Evolutionary conservation across 202 grass and related monocot genomes (phyloP), one percentile per base, ranked within the genome.

Genomic region (Setaria viridis): DNA sequence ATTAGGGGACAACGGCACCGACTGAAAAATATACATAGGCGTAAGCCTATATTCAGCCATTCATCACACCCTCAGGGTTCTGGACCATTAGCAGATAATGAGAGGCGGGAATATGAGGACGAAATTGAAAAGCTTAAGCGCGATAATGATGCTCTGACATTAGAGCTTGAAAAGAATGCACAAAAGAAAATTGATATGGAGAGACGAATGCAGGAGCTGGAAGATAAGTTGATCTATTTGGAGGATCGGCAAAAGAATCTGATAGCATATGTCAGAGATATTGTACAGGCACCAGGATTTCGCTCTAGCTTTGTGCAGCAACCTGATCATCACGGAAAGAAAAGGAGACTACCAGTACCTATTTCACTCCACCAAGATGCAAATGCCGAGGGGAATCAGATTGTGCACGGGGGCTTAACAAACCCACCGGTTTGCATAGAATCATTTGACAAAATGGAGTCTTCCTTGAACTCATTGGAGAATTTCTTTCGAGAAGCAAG

Each of bases 41-140:
- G 94, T 74, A 99, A 99, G 77, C 97, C 92, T 2, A 92, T 99
- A 63, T 93, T 95, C 88, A 99, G 94, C 75, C 97, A 99, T 80
- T 97, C 94, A 65, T 80, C 90, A 17, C 86, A 94, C 11, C 32
- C 54, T 56, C 91, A 92, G 70, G 74, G 70, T 46, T 54, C 65
- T 1, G 89, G 72, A 20, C 66, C 82, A 16, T 86, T 94, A 73
- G 62, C 77, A 66, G 93, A 96, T 70, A 64, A 39, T 75, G 94
- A 97, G 84, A 93, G 87, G 70, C 84, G 79, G 50, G 97, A 94
- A 49, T 90, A 94, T 54, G 88, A 93, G 73, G 94, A 93, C 5
- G 90, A 94, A 76, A 97, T 99, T 35, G 89, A 94, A 42, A 97
- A 42, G 58, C 89, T 97, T 43, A 97, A 94, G 46, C 56, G 5